These are phyloP conservation scores for Fibroporia radiculosa DNA, from an alignment of 768 basidiomycete genomes.

Conservation along the genomic window DNA sequence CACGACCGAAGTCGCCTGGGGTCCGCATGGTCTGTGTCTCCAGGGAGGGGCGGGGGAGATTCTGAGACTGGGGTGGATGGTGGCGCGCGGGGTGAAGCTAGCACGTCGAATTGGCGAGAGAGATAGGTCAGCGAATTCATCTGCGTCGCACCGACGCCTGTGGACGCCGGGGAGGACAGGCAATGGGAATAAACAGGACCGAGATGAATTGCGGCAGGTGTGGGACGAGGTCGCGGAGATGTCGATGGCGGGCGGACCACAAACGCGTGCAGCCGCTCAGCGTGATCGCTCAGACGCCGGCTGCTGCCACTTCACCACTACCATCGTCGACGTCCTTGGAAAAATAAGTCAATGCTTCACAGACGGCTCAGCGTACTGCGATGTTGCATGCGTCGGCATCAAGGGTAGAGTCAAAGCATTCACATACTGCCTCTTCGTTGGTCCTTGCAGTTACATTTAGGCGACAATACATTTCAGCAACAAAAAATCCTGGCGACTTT, in stretches of 20 bases:
- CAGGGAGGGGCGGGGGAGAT: slow-evolving; percentile 22
- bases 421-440: no score
- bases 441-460: no score
- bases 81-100: slow-evolving; percentile 53
- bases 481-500: no score
- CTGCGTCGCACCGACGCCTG: slow-evolving; percentile 15
- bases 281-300: not conserved
- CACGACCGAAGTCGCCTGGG: slow-evolving; percentile 41
- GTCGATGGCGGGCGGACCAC: slow-evolving; percentile 3
- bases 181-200: slow-evolving; percentile 5
- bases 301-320: not conserved
- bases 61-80: slow-evolving; percentile 47
- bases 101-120: slow-evolving; percentile 75
- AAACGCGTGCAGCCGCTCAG: slow-evolving; percentile 7
- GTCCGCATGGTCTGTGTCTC: slow-evolving; percentile 13
- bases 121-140: slow-evolving; percentile 84
- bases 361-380: not conserved
- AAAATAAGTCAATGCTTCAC: no score
- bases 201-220: no score
- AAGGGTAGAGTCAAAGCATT: no score
- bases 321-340: not conserved
- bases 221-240: slow-evolving; percentile 7
- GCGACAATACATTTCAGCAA: no score
- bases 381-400: no score
- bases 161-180: slow-evolving; percentile 12